A percentile compares a stretch with the other conserved stretches of the same genome.
phyloP scores from a whole-genome alignment of 805 yeast species.

The Candida sanyiensis region DNA sequence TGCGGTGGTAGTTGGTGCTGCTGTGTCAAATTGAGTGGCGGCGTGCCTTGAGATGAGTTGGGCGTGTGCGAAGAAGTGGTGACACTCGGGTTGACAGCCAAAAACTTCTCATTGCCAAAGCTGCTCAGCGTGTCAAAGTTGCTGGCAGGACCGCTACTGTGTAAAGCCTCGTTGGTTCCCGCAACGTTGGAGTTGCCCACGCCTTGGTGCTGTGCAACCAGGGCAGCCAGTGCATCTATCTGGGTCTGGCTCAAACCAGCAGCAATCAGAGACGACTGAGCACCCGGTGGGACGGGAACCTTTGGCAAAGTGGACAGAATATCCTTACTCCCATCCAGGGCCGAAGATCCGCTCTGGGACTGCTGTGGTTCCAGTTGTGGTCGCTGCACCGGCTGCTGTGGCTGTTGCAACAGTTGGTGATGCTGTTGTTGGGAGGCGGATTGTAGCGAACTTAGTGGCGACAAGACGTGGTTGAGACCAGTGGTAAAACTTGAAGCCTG shows the following conservation, averaged over 20 bases:
- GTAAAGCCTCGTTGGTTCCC: no score
- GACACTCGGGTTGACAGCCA: conserved; percentile 8
- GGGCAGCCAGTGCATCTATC: conserved; percentile 66
- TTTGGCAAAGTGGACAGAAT: conserved; percentile 45
- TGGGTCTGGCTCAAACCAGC: conserved; percentile 67
- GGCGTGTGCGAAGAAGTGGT: conserved; percentile 2
- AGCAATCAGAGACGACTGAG: conserved; percentile 52
- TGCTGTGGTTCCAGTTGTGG: not conserved
- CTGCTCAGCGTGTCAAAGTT: not conserved
- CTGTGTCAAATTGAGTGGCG: not conserved
- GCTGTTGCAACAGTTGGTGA: conserved; percentile 1
- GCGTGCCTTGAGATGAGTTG: not conserved
- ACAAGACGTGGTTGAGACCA: conserved; percentile 11
- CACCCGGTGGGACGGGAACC: conserved; percentile 69
- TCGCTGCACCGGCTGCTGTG: conserved; percentile 1
- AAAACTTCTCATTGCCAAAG: conserved; percentile 4
- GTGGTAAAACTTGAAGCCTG: conserved; percentile 10
- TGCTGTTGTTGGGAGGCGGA: not conserved
- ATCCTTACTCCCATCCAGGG: conserved; percentile 18
- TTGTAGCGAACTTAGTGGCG: conserved; percentile 12
- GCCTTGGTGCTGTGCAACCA: conserved; percentile 64
- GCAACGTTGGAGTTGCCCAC: conserved; percentile 1
- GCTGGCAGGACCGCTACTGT: no score
- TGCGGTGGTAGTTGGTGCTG: not conserved
- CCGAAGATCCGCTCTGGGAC: conserved; percentile 25